These are phyloP conservation scores for Hapsidospora chrysogenum DNA, from an alignment of 495 filamentous ascomycete genomes.

Conservation along the genomic window DNA sequence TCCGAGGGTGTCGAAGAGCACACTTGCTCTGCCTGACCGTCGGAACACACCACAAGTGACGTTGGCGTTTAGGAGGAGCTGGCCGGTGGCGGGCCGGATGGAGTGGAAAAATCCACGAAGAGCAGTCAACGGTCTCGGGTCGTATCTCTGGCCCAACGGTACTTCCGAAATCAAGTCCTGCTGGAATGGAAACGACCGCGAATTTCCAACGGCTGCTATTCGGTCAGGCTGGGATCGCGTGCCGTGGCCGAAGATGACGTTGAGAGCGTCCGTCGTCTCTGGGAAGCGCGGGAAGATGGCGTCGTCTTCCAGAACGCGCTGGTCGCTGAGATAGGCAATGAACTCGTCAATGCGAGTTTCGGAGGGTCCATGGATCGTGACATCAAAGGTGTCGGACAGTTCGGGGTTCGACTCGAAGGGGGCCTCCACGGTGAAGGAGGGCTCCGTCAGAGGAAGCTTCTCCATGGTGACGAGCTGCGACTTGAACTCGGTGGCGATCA, in stretches of 20 bases:
- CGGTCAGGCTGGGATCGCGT: conserved; percentile 14
- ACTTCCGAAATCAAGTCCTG: conserved; percentile 7
- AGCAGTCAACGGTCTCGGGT: conserved; percentile 20
- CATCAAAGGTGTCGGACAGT: conserved; percentile 21
- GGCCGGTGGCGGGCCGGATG: conserved; percentile 45
- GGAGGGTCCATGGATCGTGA: conserved; percentile 21
- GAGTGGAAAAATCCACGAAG: conserved; percentile 54
- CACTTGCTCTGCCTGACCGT: conserved; percentile 5
- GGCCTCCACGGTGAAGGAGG: conserved; percentile 18
- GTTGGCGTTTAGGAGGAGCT: conserved; percentile 45
- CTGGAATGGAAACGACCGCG: conserved; percentile 26
- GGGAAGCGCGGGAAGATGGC: conserved; percentile 23
- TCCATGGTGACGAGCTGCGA: conserved; percentile 27
- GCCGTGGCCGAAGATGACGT: conserved; percentile 26
- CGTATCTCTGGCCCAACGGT: conserved; percentile 11
- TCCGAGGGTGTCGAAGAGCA: conserved; percentile 7
- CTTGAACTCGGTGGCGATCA: conserved; percentile 42
- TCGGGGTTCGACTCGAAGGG: conserved; percentile 23
- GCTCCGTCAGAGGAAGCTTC: conserved; percentile 18
- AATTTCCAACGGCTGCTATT: conserved; percentile 17
- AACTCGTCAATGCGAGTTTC: conserved; percentile 31
- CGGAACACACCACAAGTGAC: conserved; percentile 32
- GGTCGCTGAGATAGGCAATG: conserved; percentile 30
- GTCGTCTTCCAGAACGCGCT: conserved; percentile 12
- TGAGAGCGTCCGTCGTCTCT: conserved; percentile 28